Percentiles rank a stretch among this genome's conserved stretches.
phyloP scores from a whole-genome alignment of 768 basidiomycete genomes.

The Lactifluus subvellereus region DNA sequence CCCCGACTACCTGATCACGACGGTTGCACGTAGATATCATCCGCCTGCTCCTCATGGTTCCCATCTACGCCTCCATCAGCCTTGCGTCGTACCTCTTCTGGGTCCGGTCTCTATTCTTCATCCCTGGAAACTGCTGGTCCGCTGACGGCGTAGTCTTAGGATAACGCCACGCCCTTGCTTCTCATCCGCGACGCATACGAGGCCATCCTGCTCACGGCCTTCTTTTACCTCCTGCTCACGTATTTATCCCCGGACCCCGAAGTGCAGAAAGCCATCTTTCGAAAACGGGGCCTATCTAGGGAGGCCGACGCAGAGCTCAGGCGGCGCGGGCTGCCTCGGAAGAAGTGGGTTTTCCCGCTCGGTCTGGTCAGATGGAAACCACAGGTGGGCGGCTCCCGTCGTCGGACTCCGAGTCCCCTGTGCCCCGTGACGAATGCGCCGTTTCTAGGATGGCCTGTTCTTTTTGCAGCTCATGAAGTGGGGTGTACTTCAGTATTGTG shows the following conservation, averaged over 20 bases:
- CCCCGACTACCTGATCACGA: slow-evolving; percentile 1
- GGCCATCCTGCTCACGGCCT: slow-evolving; percentile 65
- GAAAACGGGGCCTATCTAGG: slow-evolving; percentile 52
- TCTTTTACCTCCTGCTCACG: slow-evolving; percentile 70
- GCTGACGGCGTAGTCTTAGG: slow-evolving; percentile 32
- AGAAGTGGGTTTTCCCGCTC: slow-evolving; percentile 68
- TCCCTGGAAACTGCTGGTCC: background rate
- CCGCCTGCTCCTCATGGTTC: slow-evolving; percentile 72
- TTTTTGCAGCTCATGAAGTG: slow-evolving; percentile 74
- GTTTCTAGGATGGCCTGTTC: slow-evolving; percentile 51
- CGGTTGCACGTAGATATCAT: slow-evolving; percentile 48
- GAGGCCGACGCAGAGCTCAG: slow-evolving; percentile 42
- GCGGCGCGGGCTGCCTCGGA: slow-evolving; percentile 40
- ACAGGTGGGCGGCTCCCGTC: slow-evolving; percentile 33
- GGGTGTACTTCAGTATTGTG: slow-evolving; percentile 69
- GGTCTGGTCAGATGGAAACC: slow-evolving; percentile 59
- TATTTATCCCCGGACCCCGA: slow-evolving; percentile 61
- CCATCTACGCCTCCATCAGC: slow-evolving; percentile 64
- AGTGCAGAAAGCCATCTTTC: slow-evolving; percentile 56
- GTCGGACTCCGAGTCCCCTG: background rate
- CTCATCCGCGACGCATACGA: slow-evolving; percentile 72
- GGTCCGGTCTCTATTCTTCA: slow-evolving; percentile 33
- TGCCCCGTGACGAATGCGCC: slow-evolving; percentile 3
- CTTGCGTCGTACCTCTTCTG: slow-evolving; percentile 67
- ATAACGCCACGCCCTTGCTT: slow-evolving; percentile 62